Evolutionary conservation across 805 yeast species (phyloP).

Genomic region (Myxozyma neotropica): DNA sequence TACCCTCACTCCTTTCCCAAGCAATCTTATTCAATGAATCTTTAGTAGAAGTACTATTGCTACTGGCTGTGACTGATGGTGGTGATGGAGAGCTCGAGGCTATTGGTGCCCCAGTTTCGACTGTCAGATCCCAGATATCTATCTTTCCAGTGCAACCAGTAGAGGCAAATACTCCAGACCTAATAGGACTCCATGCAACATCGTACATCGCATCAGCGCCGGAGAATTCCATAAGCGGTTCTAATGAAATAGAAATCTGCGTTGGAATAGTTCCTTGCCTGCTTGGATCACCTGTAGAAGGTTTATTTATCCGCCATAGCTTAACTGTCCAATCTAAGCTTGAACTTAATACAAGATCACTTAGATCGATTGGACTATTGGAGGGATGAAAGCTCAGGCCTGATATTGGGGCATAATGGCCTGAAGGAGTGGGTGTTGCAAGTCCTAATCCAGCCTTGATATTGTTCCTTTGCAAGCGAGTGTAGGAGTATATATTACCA

Average conservation of each 20-base stretch:
- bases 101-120: slow-evolving; percentile 40
- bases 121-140: slow-evolving; percentile 46
- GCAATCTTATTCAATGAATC: slow-evolving; percentile 40
- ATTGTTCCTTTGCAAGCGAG: slow-evolving; percentile 41
- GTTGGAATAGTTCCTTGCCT: not conserved
- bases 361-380: slow-evolving; percentile 36
- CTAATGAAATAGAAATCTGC: slow-evolving; percentile 8
- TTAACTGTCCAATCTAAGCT: slow-evolving; percentile 47
- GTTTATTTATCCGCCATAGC: slow-evolving; percentile 40
- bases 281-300: not conserved
- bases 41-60: not conserved
- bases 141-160: slow-evolving; percentile 43
- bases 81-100: slow-evolving; percentile 30
- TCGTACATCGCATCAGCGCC: slow-evolving; percentile 44
- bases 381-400: slow-evolving; percentile 39
- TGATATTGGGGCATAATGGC: slow-evolving; percentile 46
- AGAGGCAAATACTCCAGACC: slow-evolving; percentile 43
- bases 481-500: slow-evolving; percentile 43
- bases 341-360: slow-evolving; percentile 39
- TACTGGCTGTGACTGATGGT: not conserved
- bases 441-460: slow-evolving; percentile 41
- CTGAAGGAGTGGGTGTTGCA: slow-evolving; percentile 32
- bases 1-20: slow-evolving; percentile 40
- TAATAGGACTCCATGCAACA: slow-evolving; percentile 45
- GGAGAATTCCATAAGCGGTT: slow-evolving; percentile 36